Base-by-base conservation (phyloP, 257 asterid species). In the Vinca minor region DNA sequence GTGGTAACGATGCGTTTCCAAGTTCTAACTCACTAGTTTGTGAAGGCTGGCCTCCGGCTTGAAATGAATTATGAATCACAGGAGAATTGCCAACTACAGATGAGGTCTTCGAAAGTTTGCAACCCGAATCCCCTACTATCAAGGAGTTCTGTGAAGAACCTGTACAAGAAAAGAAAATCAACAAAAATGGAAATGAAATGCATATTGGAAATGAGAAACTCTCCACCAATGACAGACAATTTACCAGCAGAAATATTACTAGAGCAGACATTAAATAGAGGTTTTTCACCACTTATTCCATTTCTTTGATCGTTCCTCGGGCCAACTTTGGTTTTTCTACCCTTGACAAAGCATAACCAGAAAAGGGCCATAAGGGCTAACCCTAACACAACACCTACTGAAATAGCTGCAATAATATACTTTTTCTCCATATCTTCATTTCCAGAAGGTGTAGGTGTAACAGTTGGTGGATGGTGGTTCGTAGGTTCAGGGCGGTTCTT, bases 201-300 rank as follows among this genome's bases (percentile, higher is more conserved):
- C 15, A 59, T 41, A 5, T 60, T 39, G 1, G 38, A 26, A 55
- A 25, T 63, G 62, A 32, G 50, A 39, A 62, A 49, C 35, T 52
- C 13, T 48, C 55, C 50, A 55, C 65, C 25, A 46, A 42, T 25
- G 25, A 62, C 28, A 25, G 26, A 29, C 59, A 21, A 56, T 3
- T 38, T 80, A 88, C 94, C 94, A 49, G 83, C 82, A 59, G 86
- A 76, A 59, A 78, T 35, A 72, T 75, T 72, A 72, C 89, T 75
- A 23, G 77, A 26, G 65, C 61, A 59, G 58, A 76, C 50, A 72
- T 80, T 79, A 64, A 87, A 85, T 74, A 84, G 91, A 63, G 92
- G 94, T 60, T 85, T 89, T 67, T 78, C 95, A 10, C 83, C 95
- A 65, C 86, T 74, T 31, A 82, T 87, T 66, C 71, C 95, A 12